Evolutionary conservation across 2,329 filamentous ascomycete species (phyloP).

Genomic region (Hymenoscyphus infarciens): DNA sequence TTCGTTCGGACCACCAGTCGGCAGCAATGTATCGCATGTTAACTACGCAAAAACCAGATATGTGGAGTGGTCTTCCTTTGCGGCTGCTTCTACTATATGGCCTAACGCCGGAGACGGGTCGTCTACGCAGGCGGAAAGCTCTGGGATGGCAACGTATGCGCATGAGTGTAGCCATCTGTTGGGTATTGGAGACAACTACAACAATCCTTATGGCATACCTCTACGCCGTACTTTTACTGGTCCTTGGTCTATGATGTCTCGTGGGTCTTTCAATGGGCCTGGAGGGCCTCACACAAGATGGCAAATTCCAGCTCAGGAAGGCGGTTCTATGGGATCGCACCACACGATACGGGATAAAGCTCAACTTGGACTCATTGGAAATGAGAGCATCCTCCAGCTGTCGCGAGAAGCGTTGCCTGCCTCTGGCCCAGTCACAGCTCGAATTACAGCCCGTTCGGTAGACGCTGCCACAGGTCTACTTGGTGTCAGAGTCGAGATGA

Average conservation of each 20-base stretch:
- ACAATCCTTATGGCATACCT: constrained; percentile 17
- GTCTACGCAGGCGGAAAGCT: constrained; percentile 12
- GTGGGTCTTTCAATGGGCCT: constrained; percentile 20
- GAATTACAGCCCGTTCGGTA: constrained; percentile 16
- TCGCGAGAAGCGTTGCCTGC: constrained; percentile 14
- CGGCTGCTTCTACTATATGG: constrained; percentile 16
- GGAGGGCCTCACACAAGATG: constrained; percentile 22
- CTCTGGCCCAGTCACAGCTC: constrained; percentile 14
- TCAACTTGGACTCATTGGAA: constrained; percentile 15
- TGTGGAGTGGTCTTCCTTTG: constrained; percentile 20
- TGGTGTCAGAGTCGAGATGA: constrained; percentile 14
- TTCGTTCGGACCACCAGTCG: constrained; percentile 16
- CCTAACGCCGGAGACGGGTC: constrained; percentile 14
- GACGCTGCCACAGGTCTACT: constrained; percentile 12
- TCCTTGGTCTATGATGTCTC: constrained; percentile 19
- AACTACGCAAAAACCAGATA: constrained; percentile 20
- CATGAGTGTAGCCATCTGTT: constrained; percentile 21
- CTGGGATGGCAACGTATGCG: constrained; percentile 18
- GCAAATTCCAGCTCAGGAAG: constrained; percentile 19
- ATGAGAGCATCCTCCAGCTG: constrained; percentile 14
- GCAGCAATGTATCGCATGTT: constrained; percentile 8
- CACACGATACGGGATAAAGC: constrained; percentile 19
- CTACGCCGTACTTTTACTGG: constrained; percentile 15
- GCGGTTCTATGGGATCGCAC: constrained; percentile 18
- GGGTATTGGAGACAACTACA: constrained; percentile 21